phyloP scores from a whole-genome alignment of 2,329 filamentous ascomycete genomes.

The Phyllosticta citrichinensis region DNA sequence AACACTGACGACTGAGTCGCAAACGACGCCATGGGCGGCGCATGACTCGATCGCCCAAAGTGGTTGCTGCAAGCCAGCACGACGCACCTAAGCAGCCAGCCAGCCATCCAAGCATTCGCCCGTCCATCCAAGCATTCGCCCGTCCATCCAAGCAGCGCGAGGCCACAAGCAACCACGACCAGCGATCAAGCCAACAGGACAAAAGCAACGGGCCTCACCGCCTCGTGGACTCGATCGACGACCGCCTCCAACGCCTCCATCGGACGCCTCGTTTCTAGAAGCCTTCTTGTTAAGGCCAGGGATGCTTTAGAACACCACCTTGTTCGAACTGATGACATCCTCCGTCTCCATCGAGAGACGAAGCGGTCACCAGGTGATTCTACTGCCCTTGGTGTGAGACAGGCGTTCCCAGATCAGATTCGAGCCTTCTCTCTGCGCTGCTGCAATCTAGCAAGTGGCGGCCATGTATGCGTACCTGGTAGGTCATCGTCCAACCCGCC shows the following conservation, averaged over 20 bases:
- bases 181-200: neutral
- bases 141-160: too few relatives aligned
- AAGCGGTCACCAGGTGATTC: neutral
- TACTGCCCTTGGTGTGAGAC: neutral
- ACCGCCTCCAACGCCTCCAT: neutral
- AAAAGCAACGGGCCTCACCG: neutral
- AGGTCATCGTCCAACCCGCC: neutral
- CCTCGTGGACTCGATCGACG: neutral
- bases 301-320: neutral
- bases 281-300: neutral
- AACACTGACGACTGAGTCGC: neutral
- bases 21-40: neutral
- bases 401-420: neutral
- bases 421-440: neutral
- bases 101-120: neutral
- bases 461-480: neutral
- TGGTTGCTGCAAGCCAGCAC: neutral
- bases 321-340: too few relatives aligned
- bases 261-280: neutral
- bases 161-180: neutral
- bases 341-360: neutral
- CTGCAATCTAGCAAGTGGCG: neutral
- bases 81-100: neutral
- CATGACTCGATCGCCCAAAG: neutral
- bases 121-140: too few relatives aligned